Conservation (phyloP, 371 early-diverging fungal genomes). For the Chytridium lagenaria region DNA sequence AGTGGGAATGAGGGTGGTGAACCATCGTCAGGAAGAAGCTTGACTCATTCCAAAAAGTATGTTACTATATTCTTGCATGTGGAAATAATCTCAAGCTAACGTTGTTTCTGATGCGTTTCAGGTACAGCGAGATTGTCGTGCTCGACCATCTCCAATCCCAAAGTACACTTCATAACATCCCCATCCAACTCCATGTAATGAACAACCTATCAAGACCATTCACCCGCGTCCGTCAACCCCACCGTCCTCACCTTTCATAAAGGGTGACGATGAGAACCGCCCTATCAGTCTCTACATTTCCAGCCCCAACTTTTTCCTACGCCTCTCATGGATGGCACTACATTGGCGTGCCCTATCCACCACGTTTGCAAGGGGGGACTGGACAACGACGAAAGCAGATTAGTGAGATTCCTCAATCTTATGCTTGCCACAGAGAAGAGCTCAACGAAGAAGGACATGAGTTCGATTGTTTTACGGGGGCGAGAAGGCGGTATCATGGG, state of each 20-base stretch:
- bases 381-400: constrained; percentile 3
- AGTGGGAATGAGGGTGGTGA: background rate
- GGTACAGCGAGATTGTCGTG: background rate
- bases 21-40: constrained; percentile 25
- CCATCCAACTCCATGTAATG: background rate
- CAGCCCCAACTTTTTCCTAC: constrained; percentile 24
- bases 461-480: too few relatives aligned
- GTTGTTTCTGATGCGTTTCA: too few relatives aligned
- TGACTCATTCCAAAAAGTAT: constrained; percentile 19
- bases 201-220: too few relatives aligned
- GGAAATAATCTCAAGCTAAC: too few relatives aligned
- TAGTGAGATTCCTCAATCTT: background rate
- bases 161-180: background rate
- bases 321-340: constrained; percentile 24
- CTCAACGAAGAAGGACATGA: too few relatives aligned
- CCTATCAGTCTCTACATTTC: constrained; percentile 19
- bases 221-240: constrained; percentile 14
- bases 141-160: background rate
- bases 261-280: too few relatives aligned
- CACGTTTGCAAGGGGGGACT: constrained; percentile 32
- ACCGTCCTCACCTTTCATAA: too few relatives aligned
- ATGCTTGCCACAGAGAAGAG: background rate
- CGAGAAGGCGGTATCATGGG: too few relatives aligned
- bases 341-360: constrained; percentile 24
- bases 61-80: too few relatives aligned